These are phyloP conservation scores for Lactarius quietus DNA, from an alignment of 768 basidiomycete genomes.

Conservation along the genomic window DNA sequence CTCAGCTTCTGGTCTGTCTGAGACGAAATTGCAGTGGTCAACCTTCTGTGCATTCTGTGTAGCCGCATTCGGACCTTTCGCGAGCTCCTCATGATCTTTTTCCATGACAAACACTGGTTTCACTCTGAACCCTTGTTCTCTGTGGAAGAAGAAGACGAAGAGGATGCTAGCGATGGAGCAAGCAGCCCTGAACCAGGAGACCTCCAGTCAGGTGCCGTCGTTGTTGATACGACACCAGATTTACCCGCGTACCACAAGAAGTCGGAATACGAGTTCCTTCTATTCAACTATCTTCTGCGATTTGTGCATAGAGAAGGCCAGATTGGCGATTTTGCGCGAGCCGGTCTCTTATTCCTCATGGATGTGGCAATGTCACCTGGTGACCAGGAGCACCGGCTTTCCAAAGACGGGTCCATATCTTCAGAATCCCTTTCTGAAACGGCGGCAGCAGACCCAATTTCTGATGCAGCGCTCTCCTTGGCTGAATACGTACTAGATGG, in stretches of 20 bases:
- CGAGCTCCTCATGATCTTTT: constrained; percentile 94
- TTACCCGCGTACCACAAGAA: constrained; percentile 48
- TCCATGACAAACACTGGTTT: constrained; percentile 91
- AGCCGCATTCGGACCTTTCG: constrained; percentile 86
- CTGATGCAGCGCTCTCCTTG: constrained; percentile 81
- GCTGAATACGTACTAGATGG: constrained; percentile 94
- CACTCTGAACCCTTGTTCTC: constrained; percentile 70
- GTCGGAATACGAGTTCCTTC: constrained; percentile 89
- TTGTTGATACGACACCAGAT: constrained; percentile 16
- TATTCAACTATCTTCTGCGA: constrained; percentile 93
- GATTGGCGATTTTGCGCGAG: constrained; percentile 90
- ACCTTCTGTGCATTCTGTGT: constrained; percentile 87
- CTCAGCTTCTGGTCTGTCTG: constrained; percentile 10
- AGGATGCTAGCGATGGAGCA: constrained; percentile 33
- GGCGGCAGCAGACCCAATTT: constrained; percentile 56
- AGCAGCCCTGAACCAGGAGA: constrained; percentile 26
- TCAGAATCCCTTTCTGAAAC: constrained; percentile 29
- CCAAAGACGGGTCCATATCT: constrained; percentile 35
- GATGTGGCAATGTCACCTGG: constrained; percentile 92
- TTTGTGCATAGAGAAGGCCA: constrained; percentile 93
- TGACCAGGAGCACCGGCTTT: constrained; percentile 43
- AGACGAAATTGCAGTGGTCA: constrained; percentile 59
- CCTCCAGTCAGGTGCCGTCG: not conserved
- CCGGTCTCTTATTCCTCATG: constrained; percentile 90
- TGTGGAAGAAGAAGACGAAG: constrained; percentile 64